Evolutionary conservation across 2,329 filamentous ascomycete genomes (phyloP), one percentile per base, ranked within the genome.

Genomic region (Endoconidiophora laricicola): DNA sequence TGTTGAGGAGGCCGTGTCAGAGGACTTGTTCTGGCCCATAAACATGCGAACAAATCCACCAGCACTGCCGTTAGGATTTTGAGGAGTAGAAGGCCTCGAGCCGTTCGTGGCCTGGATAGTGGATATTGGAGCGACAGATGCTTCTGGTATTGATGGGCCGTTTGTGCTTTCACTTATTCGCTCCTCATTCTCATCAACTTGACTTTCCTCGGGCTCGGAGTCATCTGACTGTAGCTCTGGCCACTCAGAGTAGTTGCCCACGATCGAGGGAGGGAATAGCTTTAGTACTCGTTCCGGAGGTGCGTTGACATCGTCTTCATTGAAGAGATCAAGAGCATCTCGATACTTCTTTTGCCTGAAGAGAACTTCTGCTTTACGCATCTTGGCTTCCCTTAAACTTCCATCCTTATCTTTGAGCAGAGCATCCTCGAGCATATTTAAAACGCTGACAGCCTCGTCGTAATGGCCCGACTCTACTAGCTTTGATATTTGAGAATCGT

Each of bases 361-460:
- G 3, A 96, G 68, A 12, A 72, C 68, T 61, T 94, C 86, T 0
- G 90, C 91, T 62, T 98, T 98, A 57, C 83, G 74, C 68, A 94
- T 91, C 66, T 90, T 93, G 58, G 93, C 80, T 58, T 93, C 83
- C 24, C 88, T 77, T 53, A 94, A 71, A 7, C 84, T 81, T 46
- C 82, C 80, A 6, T 73, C 71, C 64, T 98, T 98, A 63, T 94
- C 78, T 44, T 78, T 76, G 20, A 98, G 70, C 20, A 98, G 68
- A 0, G 90, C 93, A 63, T 94, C 90, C 65, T 98, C 91, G 0
- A 98, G 74, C 79, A 95, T 87, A 45, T 76, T 73, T 5, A 96
- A 69, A 6, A 98, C 69, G 59, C 87, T 95, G 55, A 96, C 83
- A 0, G 90, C 90, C 65, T 98, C 93, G 58, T 98, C 90, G 49